Base-by-base conservation (phyloP, 2,329 filamentous ascomycete species). In the Botrytis pseudocinerea region DNA sequence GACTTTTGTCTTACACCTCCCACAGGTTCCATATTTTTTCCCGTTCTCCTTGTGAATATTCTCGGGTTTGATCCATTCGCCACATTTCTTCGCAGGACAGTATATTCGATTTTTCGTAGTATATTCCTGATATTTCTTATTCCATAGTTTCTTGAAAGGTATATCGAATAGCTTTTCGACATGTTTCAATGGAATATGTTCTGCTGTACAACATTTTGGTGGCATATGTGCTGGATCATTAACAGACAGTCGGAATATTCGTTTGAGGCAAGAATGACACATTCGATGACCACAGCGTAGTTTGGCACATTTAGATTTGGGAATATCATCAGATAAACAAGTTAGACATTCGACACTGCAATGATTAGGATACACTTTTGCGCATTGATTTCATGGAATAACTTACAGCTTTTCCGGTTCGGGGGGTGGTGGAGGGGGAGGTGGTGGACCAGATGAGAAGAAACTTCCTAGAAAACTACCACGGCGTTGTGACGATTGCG, bases 211-310 rank as follows among this genome's bases (percentile, higher is more conserved):
- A 82, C 94, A 97, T 80, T 87, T 88, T 0, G 94, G 94, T 28
- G 94, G 93, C 93, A 97, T 97, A 77, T 93, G 90, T 74, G 90
- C 87, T 1, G 92, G 90, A 80, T 97, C 93, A 60, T 87, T 90
- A 75, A 95, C 85, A 18, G 93, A 96, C 74, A 93, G 86, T 71
- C 87, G 89, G 82, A 97, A 97, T 73, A 89, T 87, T 68, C 90
- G 88, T 81, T 90, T 91, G 59, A 97, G 84, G 81, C 94, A 97
- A 12, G 86, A 81, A 76, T 92, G 86, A 82, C 94, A 97, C 91
- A 95, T 94, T 75, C 90, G 88, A 82, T 97, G 94, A 4, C 90
- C 90, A 80, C 94, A 97, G 76, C 89, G 87, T 51, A 97, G 87
- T 80, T 91, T 92, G 54, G 90, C 90, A 48, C 91, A 88, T 81